Evolutionary conservation across 306 rosid species (phyloP).

Genomic region (Trifolium pratense): DNA sequence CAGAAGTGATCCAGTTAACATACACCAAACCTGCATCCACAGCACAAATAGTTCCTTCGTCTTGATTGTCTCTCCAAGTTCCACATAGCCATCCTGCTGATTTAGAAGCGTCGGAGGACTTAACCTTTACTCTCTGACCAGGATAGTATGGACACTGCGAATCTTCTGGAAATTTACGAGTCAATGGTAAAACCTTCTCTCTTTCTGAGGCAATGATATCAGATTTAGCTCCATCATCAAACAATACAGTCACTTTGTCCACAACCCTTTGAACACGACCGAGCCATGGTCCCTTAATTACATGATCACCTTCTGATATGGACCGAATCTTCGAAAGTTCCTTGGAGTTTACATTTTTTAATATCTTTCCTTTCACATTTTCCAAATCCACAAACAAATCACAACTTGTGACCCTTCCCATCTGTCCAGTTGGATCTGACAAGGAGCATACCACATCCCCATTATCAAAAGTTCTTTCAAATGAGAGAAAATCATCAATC

Average conservation of each 20-base stretch:
- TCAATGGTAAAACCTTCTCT: conserved; percentile 68
- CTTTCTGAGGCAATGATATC: conserved; percentile 64
- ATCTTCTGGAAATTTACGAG: conserved; percentile 68
- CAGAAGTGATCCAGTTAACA: conserved; percentile 80
- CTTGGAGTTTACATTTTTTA: conserved; percentile 63
- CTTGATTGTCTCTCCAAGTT: conserved; percentile 70
- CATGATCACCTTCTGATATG: conserved; percentile 75
- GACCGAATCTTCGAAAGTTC: conserved; percentile 67
- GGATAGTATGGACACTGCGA: conserved; percentile 86
- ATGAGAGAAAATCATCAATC: conserved; percentile 88
- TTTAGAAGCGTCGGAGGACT: conserved; percentile 60
- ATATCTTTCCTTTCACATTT: conserved; percentile 59
- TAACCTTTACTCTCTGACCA: conserved; percentile 83
- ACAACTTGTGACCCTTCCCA: conserved; percentile 75
- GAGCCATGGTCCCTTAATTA: conserved; percentile 83
- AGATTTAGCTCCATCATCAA: conserved; percentile 78
- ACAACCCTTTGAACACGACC: conserved; percentile 76
- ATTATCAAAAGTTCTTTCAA: conserved; percentile 77
- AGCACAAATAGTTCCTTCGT: conserved; percentile 77
- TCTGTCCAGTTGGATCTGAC: conserved; percentile 78
- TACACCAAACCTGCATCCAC: conserved; percentile 78
- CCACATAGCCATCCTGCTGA: conserved; percentile 81
- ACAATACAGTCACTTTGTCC: conserved; percentile 69
- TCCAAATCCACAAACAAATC: conserved; percentile 84
- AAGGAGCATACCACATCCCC: conserved; percentile 83